phyloP scores from a whole-genome alignment of 768 basidiomycete species.

The Dioszegia crocea region DNA sequence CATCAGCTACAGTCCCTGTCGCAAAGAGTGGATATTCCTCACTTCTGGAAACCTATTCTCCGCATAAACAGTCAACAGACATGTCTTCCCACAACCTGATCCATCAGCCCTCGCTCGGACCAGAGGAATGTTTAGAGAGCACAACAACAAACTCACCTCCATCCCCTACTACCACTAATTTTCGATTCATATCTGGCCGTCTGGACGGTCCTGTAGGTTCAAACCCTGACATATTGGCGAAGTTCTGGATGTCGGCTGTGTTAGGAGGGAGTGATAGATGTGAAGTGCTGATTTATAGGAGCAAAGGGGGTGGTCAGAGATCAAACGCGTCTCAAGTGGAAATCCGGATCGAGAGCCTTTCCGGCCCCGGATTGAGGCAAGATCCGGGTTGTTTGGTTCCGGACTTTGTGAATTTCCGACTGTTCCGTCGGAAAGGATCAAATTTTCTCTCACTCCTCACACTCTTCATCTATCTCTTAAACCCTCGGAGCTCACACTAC shows the following conservation, averaged over 20 bases:
- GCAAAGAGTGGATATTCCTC: too few species aligned
- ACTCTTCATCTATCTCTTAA: background rate
- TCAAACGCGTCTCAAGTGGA: constrained; percentile 5
- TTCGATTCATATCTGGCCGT: constrained; percentile 43
- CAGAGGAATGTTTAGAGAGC: background rate
- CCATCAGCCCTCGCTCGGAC: constrained; percentile 5
- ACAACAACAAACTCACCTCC: constrained; percentile 35
- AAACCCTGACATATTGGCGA: background rate
- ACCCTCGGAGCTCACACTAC: background rate
- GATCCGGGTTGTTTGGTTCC: background rate
- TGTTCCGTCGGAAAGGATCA: background rate
- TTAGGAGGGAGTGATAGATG: background rate
- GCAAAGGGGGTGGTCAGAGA: background rate
- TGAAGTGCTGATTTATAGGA: too few species aligned
- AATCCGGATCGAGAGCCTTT: background rate
- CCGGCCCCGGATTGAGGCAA: background rate
- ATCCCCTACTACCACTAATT: constrained; percentile 47
- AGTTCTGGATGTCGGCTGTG: background rate
- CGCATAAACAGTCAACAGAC: constrained; percentile 49
- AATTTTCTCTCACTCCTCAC: background rate
- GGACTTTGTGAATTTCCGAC: too few species aligned
- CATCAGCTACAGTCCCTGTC: too few species aligned
- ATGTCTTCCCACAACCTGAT: constrained; percentile 49
- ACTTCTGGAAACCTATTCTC: constrained; percentile 49
- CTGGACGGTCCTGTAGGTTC: constrained; percentile 16